Base-by-base conservation (phyloP, 805 yeast genomes). In the Lipomyces starkeyi region DNA sequence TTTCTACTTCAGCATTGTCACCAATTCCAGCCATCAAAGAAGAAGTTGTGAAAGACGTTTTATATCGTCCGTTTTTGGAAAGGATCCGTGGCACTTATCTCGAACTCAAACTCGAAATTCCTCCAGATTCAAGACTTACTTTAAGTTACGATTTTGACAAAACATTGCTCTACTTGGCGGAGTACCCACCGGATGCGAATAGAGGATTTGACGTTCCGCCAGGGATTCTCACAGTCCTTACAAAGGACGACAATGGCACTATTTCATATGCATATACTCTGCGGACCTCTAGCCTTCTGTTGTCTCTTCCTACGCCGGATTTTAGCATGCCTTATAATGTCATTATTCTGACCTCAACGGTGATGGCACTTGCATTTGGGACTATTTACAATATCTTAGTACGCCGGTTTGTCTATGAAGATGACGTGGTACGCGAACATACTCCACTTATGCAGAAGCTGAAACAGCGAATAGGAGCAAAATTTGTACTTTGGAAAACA, bases 131-230 rank as follows among this genome's bases (percentile, higher is more conserved):
- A 7, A 64, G 53, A 20, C 61, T 73, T 3, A 61, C 71, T 2
- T 32, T 73, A 13, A 86, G 89, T 2, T 91, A 91, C 76, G 86
- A 88, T 65, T 93, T 94, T 76, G 98, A 95, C 76, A 95, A 93
- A 77, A 88, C 97, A 0, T 82, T 95, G 76, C 82, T 95, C 37
- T 84, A 89, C 66, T 88, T 91, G 69, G 90, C 93, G 2, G 98
- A 95, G 77, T 95, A 95, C 75, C 99, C 99, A n/a, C 99, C 99
- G 0, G 99, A 95, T 81, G 98, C 99, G 1, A 95, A 95, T 77
- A 98, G 95, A 74, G 99, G 99, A 0, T 95, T 95, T 79, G 94
- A 93, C 67, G 87, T 95, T 57, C 95, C 95, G 29, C 97, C 98
- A 2, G 97, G 97, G 4, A 89, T 91, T 11, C 83, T 92, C 13